Percentiles rank a stretch among this genome's conserved stretches.
These are phyloP conservation scores for Parastagonospora nodorum DNA, from an alignment of 2,329 filamentous ascomycete genomes.

Conservation along the genomic window DNA sequence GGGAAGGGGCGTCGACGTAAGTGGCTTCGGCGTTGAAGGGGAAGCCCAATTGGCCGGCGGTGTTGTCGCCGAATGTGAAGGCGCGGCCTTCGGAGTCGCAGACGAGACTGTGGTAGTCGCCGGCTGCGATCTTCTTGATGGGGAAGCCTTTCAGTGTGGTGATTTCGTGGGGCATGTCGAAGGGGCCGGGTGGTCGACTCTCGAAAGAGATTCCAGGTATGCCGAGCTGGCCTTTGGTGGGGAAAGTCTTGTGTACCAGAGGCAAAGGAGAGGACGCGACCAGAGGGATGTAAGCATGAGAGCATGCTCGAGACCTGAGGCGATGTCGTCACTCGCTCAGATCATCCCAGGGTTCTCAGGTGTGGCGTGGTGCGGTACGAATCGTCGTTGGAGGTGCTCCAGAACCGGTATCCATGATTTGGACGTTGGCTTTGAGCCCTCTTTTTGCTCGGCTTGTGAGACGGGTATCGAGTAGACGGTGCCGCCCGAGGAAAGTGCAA, in stretches of 20 bases:
- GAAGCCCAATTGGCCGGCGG: constrained; percentile 87
- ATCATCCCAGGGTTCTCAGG: constrained; percentile 67
- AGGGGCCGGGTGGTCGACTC: constrained; percentile 75
- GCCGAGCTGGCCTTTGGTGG: constrained; percentile 83
- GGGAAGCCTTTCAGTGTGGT: constrained; percentile 71
- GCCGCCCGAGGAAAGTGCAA: constrained; percentile 76
- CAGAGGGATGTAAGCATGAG: constrained; percentile 82
- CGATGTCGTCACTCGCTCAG: constrained; percentile 76
- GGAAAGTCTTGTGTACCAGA: constrained; percentile 79
- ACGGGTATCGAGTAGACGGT: constrained; percentile 84
- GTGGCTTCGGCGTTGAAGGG: constrained; percentile 67
- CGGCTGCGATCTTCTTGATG: constrained; percentile 76
- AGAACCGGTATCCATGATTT: constrained; percentile 75
- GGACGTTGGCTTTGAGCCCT: constrained; percentile 68
- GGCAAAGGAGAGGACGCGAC: constrained; percentile 87
- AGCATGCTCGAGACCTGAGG: constrained; percentile 82
- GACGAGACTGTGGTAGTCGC: constrained; percentile 84
- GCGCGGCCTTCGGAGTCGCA: constrained; percentile 76
- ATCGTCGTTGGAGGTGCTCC: constrained; percentile 63
- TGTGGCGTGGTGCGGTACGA: constrained; percentile 73
- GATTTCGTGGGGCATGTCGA: constrained; percentile 83
- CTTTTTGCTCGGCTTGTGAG: constrained; percentile 71
- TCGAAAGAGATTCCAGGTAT: constrained; percentile 81
- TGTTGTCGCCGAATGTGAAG: constrained; percentile 91
- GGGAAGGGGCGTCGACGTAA: constrained; percentile 70